Conservation (phyloP, 2,329 filamentous ascomycete genomes). For the Ceratocystis cacaofunesta region DNA sequence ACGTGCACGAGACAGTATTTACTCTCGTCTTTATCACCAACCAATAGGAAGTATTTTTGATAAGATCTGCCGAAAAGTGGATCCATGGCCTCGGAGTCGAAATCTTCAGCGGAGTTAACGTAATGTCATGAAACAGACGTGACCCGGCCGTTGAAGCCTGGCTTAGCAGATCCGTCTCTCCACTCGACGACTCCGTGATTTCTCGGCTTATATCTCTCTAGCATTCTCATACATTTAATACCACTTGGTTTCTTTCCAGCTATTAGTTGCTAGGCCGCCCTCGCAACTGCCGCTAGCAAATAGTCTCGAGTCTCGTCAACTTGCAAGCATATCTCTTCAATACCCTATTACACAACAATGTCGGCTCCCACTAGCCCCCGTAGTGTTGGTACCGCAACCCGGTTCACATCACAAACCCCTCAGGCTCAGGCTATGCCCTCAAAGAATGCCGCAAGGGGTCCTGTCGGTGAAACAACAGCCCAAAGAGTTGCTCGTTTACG, state of each 20-base stretch:
- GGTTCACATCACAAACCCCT: slow-evolving; percentile 40
- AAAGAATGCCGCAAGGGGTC: slow-evolving; percentile 23
- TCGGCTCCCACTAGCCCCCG: slow-evolving; percentile 38
- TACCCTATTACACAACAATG: slow-evolving; percentile 22
- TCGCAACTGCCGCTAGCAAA: too few relatives aligned
- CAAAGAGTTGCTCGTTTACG: slow-evolving; percentile 55
- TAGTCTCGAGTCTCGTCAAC: neutral
- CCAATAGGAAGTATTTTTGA: slow-evolving; percentile 11
- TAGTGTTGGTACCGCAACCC: slow-evolving; percentile 64
- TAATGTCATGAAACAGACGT: slow-evolving; percentile 11
- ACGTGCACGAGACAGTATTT: slow-evolving; percentile 9
- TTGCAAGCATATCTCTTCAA: neutral
- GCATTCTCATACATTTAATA: neutral
- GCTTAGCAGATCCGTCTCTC: slow-evolving; percentile 7
- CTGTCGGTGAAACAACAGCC: slow-evolving; percentile 45
- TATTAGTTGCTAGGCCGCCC: neutral
- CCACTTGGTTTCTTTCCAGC: neutral
- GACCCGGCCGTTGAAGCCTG: neutral
- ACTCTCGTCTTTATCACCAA: slow-evolving; percentile 5
- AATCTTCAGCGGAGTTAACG: slow-evolving; percentile 11
- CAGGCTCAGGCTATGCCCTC: slow-evolving; percentile 52
- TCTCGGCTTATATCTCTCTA: neutral
- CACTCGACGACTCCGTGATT: neutral
- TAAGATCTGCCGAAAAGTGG: slow-evolving; percentile 6
- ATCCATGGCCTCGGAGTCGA: slow-evolving; percentile 2